Percentiles rank a stretch among this genome's conserved stretches.
Evolutionary conservation across 192 early-diverging fungal species (phyloP).

Genomic region (Umbelopsis sp.): DNA sequence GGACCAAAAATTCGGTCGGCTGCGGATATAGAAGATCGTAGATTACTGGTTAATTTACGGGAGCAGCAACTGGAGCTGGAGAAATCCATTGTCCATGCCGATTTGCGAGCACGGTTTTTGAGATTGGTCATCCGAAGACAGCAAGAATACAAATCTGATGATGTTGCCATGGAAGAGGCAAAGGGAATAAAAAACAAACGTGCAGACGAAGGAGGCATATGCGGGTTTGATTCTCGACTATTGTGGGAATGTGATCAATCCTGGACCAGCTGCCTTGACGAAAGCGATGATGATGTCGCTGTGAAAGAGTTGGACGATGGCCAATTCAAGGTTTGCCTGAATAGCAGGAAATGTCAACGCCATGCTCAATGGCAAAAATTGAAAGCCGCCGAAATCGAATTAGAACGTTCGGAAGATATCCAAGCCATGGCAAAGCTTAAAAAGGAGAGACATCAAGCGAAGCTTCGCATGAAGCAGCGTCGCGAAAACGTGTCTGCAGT

Average conservation of each 20-base stretch:
- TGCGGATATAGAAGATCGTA: slow-evolving; percentile 50
- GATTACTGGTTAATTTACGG: slow-evolving; percentile 39
- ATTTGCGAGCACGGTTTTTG: slow-evolving; percentile 23
- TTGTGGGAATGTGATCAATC: slow-evolving; percentile 36
- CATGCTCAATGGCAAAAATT: slow-evolving; percentile 55
- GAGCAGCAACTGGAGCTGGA: slow-evolving; percentile 30
- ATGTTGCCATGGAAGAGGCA: slow-evolving; percentile 23
- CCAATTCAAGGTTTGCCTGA: slow-evolving; percentile 36
- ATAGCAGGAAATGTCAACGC: slow-evolving; percentile 43
- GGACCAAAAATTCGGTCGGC: slow-evolving; percentile 35
- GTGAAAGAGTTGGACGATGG: slow-evolving; percentile 24
- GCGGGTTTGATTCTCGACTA: slow-evolving; percentile 54
- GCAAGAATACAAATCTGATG: slow-evolving; percentile 21
- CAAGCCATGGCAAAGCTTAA: slow-evolving; percentile 20
- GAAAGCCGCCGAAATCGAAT: slow-evolving; percentile 44
- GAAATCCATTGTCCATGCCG: slow-evolving; percentile 4
- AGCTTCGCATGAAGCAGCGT: slow-evolving; percentile 49
- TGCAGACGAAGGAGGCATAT: slow-evolving; percentile 38
- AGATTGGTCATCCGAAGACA: slow-evolving; percentile 8
- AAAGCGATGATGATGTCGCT: slow-evolving; percentile 21
- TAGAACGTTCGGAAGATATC: slow-evolving; percentile 41
- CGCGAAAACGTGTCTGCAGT: slow-evolving; percentile 43
- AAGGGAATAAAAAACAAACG: slow-evolving; percentile 21
- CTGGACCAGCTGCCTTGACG: slow-evolving; percentile 30
- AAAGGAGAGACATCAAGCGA: slow-evolving; percentile 46